phyloP scores from a whole-genome alignment of 2,329 filamentous ascomycete genomes.

The Cryphonectria radicalis region DNA sequence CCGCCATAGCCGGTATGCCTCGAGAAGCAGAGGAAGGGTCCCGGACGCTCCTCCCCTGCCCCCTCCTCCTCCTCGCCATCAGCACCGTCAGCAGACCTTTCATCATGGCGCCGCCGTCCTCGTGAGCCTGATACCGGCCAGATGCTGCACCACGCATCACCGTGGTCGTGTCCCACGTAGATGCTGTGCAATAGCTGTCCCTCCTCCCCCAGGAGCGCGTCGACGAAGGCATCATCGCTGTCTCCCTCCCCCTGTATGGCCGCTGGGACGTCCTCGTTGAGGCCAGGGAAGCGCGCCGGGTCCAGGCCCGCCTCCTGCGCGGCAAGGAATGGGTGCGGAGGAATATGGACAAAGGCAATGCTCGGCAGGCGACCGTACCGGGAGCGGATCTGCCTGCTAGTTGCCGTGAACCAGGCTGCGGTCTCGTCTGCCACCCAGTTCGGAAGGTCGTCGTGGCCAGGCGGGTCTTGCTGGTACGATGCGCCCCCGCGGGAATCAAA shows the following conservation, averaged over 20 bases:
- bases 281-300: conserved; percentile 41
- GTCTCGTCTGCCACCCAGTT: conserved; percentile 52
- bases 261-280: conserved; percentile 36
- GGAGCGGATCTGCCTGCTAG: conserved; percentile 37
- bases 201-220: conserved; percentile 50
- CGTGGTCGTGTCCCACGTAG: conserved; percentile 63
- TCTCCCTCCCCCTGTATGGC: conserved; percentile 39
- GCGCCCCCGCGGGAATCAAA: conserved; percentile 69
- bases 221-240: conserved; percentile 56
- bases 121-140: conserved; percentile 32
- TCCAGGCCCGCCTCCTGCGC: conserved; percentile 41
- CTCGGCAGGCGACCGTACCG: conserved; percentile 46
- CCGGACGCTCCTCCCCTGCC: conserved; percentile 30
- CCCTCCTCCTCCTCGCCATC: conserved; percentile 35
- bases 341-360: conserved; percentile 55
- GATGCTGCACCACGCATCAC: conserved; percentile 49
- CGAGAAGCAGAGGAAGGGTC: conserved; percentile 50
- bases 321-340: conserved; percentile 47
- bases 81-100: background rate
- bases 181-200: conserved; percentile 49
- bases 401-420: conserved; percentile 49
- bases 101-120: background rate
- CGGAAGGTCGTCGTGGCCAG: conserved; percentile 41
- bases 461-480: conserved; percentile 46
- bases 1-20: conserved; percentile 30